These are phyloP conservation scores for Barbatosphaeria neglecta DNA, from an alignment of 495 filamentous ascomycete species.

Conservation along the genomic window DNA sequence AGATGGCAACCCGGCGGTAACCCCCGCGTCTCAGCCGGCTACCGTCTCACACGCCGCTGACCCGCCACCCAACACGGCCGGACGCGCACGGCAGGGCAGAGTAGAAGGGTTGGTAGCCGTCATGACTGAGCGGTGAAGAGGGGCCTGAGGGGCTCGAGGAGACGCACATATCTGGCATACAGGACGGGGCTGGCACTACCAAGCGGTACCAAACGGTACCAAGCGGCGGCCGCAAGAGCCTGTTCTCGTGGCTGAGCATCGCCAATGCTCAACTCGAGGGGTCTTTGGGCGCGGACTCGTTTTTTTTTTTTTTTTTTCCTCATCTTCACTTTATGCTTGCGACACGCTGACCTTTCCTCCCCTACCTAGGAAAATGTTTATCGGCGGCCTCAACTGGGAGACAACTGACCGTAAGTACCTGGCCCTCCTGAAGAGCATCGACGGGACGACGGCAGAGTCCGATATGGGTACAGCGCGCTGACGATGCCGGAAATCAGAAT, in stretches of 20 bases:
- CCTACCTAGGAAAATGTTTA: slow-evolving; percentile 93
- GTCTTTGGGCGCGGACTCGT: too few species aligned
- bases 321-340: too few species aligned
- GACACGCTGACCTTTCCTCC: too few species aligned
- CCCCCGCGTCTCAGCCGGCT: not conserved
- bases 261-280: too few species aligned
- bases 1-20: not conserved
- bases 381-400: slow-evolving; percentile 97
- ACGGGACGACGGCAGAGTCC: not conserved
- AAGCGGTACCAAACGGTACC: not conserved
- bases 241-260: too few species aligned
- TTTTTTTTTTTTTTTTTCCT: too few species aligned
- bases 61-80: not conserved
- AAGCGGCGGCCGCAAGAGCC: not conserved
- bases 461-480: slow-evolving; percentile 1
- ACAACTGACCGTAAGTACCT: slow-evolving; percentile 82
- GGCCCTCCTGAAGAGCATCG: not conserved
- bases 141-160: not conserved
- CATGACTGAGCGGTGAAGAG: not conserved
- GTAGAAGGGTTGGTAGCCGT: not conserved
- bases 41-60: not conserved
- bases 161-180: not conserved
- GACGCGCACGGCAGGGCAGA: not conserved
- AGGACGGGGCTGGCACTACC: too few species aligned
- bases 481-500: slow-evolving; percentile 49